Conservation (phyloP, 2,329 filamentous ascomycete genomes). For the Diplodia intermedia region DNA sequence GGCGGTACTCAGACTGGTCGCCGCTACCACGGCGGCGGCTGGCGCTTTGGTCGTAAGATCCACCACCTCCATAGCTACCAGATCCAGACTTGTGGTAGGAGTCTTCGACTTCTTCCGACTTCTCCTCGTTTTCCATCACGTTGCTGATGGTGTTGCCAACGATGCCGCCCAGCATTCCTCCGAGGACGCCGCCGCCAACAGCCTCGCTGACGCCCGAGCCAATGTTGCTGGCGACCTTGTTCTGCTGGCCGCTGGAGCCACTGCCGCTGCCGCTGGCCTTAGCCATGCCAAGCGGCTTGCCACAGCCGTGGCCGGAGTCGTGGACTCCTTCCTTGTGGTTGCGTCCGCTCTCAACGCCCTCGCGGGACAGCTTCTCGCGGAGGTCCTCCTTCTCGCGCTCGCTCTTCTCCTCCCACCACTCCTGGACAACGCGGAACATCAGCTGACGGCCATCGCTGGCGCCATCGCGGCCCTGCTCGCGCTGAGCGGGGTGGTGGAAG, state of each 20-base stretch:
- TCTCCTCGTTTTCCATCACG: slow-evolving; percentile 57
- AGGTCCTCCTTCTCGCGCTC: slow-evolving; percentile 70
- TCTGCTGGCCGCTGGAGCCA: slow-evolving; percentile 40
- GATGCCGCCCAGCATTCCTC: slow-evolving; percentile 73
- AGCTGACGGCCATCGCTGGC: slow-evolving; percentile 72
- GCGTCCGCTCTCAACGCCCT: slow-evolving; percentile 75
- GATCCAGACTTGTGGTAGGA: slow-evolving; percentile 61
- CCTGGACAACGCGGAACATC: slow-evolving; percentile 80
- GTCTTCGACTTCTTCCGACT: slow-evolving; percentile 57
- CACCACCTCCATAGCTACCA: neutral
- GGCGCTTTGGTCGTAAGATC: slow-evolving; percentile 66
- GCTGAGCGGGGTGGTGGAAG: slow-evolving; percentile 86
- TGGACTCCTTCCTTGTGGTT: slow-evolving; percentile 89
- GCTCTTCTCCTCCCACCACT: slow-evolving; percentile 79
- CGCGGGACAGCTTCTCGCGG: slow-evolving; percentile 75
- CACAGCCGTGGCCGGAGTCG: slow-evolving; percentile 85
- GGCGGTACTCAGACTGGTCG: slow-evolving; percentile 65
- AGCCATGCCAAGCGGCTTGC: slow-evolving; percentile 75
- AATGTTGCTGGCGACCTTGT: slow-evolving; percentile 49
- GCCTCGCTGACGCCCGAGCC: slow-evolving; percentile 64
- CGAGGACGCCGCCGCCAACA: slow-evolving; percentile 69
- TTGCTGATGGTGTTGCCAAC: slow-evolving; percentile 68
- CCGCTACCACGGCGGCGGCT: slow-evolving; percentile 53
- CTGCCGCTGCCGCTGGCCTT: slow-evolving; percentile 54
- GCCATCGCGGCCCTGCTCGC: slow-evolving; percentile 72